Conservation (phyloP, 1,139 yeast species). For the Saccharomyces hybrid region DNA sequence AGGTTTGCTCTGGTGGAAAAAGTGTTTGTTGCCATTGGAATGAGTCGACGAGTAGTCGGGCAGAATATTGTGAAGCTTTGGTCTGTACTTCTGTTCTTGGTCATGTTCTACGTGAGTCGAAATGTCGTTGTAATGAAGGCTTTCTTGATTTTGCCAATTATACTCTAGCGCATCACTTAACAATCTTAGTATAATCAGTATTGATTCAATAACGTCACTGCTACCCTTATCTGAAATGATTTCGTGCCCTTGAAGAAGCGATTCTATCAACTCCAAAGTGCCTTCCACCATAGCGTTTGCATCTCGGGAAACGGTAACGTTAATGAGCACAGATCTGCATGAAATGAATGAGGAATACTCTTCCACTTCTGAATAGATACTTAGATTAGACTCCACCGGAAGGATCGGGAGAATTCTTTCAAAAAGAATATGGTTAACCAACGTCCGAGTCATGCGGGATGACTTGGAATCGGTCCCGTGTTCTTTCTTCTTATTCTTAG, state of each 20-base stretch:
- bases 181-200: constrained; percentile 22
- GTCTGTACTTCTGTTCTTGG: constrained; percentile 12
- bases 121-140: constrained; percentile 3
- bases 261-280: constrained; percentile 18
- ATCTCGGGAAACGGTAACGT: constrained; percentile 24
- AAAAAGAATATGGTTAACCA: constrained; percentile 18
- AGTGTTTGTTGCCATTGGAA: constrained; percentile 10
- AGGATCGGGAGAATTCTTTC: constrained; percentile 21
- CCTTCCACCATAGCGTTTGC: constrained; percentile 19
- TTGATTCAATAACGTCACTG: constrained; percentile 20
- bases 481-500: neutral
- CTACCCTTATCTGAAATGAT: constrained; percentile 12
- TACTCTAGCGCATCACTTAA: constrained; percentile 27
- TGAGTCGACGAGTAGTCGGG: constrained; percentile 23
- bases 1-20: constrained; percentile 23
- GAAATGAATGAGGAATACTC: constrained; percentile 22
- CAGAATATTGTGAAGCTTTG: constrained; percentile 15
- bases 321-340: constrained; percentile 25
- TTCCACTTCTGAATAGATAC: constrained; percentile 25
- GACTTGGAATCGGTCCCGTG: neutral
- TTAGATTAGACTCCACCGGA: constrained; percentile 20
- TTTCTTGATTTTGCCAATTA: constrained; percentile 19
- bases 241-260: constrained; percentile 17
- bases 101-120: constrained; percentile 3
- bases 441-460: constrained; percentile 10